Base-by-base conservation (phyloP, 2,329 filamentous ascomycete genomes). In the Cercospora zeae-maydis region DNA sequence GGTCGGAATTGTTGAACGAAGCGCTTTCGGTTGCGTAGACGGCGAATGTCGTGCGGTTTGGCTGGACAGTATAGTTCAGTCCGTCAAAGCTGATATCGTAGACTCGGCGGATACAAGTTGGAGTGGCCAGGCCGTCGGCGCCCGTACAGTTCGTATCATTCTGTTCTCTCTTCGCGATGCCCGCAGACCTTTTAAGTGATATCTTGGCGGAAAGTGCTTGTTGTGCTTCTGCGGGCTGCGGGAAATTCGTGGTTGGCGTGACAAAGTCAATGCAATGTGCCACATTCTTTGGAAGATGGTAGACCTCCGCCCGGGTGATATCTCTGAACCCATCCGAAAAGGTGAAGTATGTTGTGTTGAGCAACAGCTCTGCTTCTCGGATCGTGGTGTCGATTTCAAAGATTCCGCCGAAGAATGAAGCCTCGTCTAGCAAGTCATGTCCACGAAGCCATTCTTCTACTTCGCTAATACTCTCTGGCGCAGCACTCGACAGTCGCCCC, bases 11-110 rank as follows among this genome's bases (percentile, higher is more conserved):
- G 16, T 64, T 63, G 63, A 64, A 71, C 1, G 63, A 65, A 3
- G 67, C 67, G n/a, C 64, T 63, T 63, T 71, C 69, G 2, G 68
- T 71, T 4, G 65, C 69, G 34, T 69, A 71, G 14, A 71, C 63
- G 2, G 66, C 68, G 56, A 70, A 71, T 4, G 61, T 71, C 19
- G 66, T 69, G 1, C 69, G 65, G 16, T 69, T 66, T 6, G 69
- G 67, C 31, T 66, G 59, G 14, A 65, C 39, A 1, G 63, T 69
- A 42, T 70, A 69, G 31, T 66, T 63, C 52, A 63, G 9, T 9
- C 61, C 61, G 14, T 63, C 61, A 21, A 63, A 63, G 3, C 19
- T 56, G 56, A 71, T 70, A n/a, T 63, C 61, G 47, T 70, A 71
- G n/a, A 66, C 59, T 42, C 62, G 45, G 14, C 67, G 57, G 39